Base-by-base conservation (phyloP, 1,284 basidiomycete genomes). In the Agroathelia rolfsii region DNA sequence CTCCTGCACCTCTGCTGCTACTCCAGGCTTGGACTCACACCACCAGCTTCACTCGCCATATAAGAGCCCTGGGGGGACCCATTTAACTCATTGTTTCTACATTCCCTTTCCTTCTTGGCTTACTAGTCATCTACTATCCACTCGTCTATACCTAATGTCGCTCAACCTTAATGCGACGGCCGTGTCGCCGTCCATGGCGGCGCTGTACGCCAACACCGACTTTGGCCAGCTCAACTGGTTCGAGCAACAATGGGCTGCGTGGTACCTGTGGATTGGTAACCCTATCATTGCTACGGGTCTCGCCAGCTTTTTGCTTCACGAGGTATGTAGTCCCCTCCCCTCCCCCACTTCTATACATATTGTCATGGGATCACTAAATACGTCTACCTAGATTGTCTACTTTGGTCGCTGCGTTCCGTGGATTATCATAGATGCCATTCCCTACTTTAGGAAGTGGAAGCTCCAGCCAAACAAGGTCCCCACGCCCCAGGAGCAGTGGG, bases 401-500 rank as follows among this genome's bases (percentile, higher is more conserved):
- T 98, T 98, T 56, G 94, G 94, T 17, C 86, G 94, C 22, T 82
- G 81, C 43, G 62, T 98, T 15, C 95, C 94, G 0, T 96, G 90
- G 88, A 83, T 97, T 50, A 84, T 96, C 58, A 83, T 97, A 56
- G 95, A 97, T 59, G 63, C 78, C 3, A 90, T 92, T 32, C 90
- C 92, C 0, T 94, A 87, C 62, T 96, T 97, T 65, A 76, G 76
- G 40, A 72, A 78, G 61, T 97, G 89, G 87, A 98, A 98, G 61
- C 66, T 98, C 4, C 94, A 98, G 55, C 77, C 84, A 9, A 68
- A 63, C 46, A 96, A 96, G 59, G 52, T 87, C 1, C 86, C 92
- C 3, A 79, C 88, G 1, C 45, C 72, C 0, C 61, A 66, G 38
- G 87, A 96, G 53, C 90, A 97, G 58, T 95, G 90, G 90, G 81